Percentiles rank a stretch among this genome's conserved stretches.
Evolutionary conservation across 805 yeast species (phyloP).

Genomic region (Kuraishia molischiana): DNA sequence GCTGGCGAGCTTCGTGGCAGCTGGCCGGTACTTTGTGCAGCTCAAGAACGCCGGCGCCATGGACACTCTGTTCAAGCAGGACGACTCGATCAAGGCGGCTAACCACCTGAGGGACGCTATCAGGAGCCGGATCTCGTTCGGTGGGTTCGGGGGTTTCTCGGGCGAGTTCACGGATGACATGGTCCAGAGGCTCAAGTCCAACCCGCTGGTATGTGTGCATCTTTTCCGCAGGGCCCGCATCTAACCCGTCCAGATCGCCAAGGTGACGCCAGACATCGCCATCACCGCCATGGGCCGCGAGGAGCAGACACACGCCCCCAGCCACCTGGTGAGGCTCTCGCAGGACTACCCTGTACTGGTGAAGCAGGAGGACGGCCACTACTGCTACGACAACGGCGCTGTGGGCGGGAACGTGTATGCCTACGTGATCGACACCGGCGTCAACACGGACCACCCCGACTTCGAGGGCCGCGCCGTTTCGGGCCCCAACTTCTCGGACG

Average conservation of each 20-base stretch:
- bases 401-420: conserved; percentile 58
- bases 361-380: conserved; percentile 20
- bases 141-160: conserved; percentile 60
- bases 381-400: conserved; percentile 33
- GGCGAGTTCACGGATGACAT: conserved; percentile 46
- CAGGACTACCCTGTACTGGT: conserved; percentile 25
- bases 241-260: conserved; percentile 45
- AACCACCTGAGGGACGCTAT: conserved; percentile 39
- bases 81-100: conserved; percentile 15
- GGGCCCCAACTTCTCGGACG: conserved; percentile 60
- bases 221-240: not conserved
- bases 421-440: conserved; percentile 82
- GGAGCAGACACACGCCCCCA: conserved; percentile 28
- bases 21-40: conserved; percentile 26
- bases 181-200: conserved; percentile 35
- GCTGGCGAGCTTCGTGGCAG: not conserved
- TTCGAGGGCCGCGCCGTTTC: conserved; percentile 49
- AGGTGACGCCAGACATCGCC: conserved; percentile 56
- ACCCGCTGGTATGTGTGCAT: conserved; percentile 40
- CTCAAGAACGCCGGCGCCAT: conserved; percentile 39
- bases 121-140: conserved; percentile 49
- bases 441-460: conserved; percentile 49
- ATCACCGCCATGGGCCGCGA: conserved; percentile 44
- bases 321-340: conserved; percentile 56
- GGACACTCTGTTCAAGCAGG: conserved; percentile 37